These are phyloP conservation scores for Lipomyces kockii DNA, from an alignment of 805 yeast species.

Conservation along the genomic window DNA sequence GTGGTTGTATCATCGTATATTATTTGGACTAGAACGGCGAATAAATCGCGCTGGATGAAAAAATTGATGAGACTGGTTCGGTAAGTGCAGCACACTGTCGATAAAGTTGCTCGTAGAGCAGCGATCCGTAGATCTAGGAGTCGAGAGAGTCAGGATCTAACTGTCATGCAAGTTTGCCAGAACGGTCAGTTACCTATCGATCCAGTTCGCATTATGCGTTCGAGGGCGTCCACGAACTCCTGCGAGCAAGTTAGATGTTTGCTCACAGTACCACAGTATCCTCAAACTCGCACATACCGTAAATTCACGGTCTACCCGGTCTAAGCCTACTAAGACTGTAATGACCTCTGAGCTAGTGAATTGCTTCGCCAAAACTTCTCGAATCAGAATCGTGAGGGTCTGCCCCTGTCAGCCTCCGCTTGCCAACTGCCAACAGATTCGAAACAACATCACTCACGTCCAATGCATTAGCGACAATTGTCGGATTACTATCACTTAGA, in stretches of 20 bases:
- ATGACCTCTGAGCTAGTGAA: conserved; percentile 44
- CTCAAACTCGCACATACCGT: conserved; percentile 4
- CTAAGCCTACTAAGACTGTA: conserved; percentile 46
- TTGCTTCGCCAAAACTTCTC: conserved; percentile 40
- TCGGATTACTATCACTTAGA: conserved; percentile 33
- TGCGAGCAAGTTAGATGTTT: conserved; percentile 33
- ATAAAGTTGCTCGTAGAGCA: conserved; percentile 42
- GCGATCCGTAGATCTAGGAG: conserved; percentile 35
- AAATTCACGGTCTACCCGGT: conserved; percentile 41
- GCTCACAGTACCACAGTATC: not conserved
- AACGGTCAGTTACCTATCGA: conserved; percentile 13
- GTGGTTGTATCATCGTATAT: conserved; percentile 41
- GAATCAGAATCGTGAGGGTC: conserved; percentile 41
- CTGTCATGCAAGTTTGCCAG: not conserved
- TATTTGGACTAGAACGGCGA: conserved; percentile 45
- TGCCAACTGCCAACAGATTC: not conserved
- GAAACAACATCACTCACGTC: conserved; percentile 19
- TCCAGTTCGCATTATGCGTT: conserved; percentile 39
- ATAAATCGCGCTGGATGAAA: conserved; percentile 47
- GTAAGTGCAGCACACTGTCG: conserved; percentile 43
- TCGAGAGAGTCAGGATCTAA: not conserved
- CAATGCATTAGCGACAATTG: conserved; percentile 27
- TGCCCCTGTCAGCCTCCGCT: conserved; percentile 23
- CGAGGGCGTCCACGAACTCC: conserved; percentile 41
- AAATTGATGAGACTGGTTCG: conserved; percentile 45